phyloP scores from a whole-genome alignment of 192 early-diverging fungal species.

The Coemansia sp. region DNA sequence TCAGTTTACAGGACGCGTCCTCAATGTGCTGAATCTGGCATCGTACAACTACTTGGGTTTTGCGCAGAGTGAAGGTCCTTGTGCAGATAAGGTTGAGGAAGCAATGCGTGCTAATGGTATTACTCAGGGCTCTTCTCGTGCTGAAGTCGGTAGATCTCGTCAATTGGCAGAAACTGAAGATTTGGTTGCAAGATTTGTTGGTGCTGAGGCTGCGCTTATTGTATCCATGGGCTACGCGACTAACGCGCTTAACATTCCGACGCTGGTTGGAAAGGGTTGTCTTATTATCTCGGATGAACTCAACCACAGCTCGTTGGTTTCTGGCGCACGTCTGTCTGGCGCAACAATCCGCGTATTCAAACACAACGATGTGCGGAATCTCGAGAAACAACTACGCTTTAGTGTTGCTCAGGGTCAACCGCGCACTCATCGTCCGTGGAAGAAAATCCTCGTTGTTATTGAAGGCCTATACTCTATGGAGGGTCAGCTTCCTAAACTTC shows the following conservation, averaged over 20 bases:
- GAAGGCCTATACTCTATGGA: conserved; percentile 99
- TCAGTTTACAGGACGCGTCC: conserved; percentile 76
- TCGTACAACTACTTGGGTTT: conserved; percentile 99
- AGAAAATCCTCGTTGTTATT: conserved; percentile 95
- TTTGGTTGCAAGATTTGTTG: conserved; percentile 86
- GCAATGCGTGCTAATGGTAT: conserved; percentile 73
- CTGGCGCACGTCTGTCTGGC: conserved; percentile 89
- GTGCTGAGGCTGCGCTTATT: conserved; percentile 81
- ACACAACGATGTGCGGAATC: conserved; percentile 83
- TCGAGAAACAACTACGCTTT: conserved; percentile 79
- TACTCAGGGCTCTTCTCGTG: conserved; percentile 61
- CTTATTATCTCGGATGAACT: conserved; percentile 94
- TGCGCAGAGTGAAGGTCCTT: conserved; percentile 88
- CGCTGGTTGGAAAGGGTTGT: conserved; percentile 78
- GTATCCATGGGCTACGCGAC: conserved; percentile 97
- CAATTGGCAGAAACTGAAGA: conserved; percentile 79
- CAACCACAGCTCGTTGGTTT: conserved; percentile 92
- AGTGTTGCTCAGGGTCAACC: conserved; percentile 95
- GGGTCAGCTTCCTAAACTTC: conserved; percentile 85
- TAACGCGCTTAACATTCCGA: conserved; percentile 91
- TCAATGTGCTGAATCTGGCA: conserved; percentile 85
- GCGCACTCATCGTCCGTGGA: conserved; percentile 97
- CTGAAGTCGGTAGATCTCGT: conserved; percentile 69
- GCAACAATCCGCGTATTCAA: conserved; percentile 90
- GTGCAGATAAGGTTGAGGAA: conserved; percentile 89